A percentile compares a stretch with the other conserved stretches of the same genome.
Evolutionary conservation across 1,139 yeast genomes (phyloP).

Genomic region (Suhomyces maxii): DNA sequence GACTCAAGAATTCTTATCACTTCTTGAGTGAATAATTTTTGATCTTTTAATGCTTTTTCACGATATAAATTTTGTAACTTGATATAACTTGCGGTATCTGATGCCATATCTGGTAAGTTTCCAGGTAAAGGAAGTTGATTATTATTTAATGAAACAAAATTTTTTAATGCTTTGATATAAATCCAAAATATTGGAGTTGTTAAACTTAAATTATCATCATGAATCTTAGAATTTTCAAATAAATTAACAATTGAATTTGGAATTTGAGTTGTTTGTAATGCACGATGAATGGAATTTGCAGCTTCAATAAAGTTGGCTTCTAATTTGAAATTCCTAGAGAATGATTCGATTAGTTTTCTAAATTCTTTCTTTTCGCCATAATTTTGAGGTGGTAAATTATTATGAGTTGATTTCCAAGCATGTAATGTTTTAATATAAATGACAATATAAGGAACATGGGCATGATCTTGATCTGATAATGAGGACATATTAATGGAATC

Average conservation of each 20-base stretch:
- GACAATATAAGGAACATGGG: slow-evolving; percentile 74
- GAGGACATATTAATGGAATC: slow-evolving; percentile 49
- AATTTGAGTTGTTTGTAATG: slow-evolving; percentile 41
- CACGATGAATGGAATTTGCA: slow-evolving; percentile 53
- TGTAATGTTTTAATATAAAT: slow-evolving; percentile 59
- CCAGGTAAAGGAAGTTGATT: slow-evolving; percentile 69
- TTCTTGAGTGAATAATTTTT: slow-evolving; percentile 33
- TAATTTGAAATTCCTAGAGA: slow-evolving; percentile 36
- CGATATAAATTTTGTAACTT: slow-evolving; percentile 58
- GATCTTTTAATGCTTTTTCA: slow-evolving; percentile 57
- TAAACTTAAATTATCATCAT: slow-evolving; percentile 17
- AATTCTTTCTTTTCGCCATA: slow-evolving; percentile 51
- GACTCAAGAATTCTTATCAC: slow-evolving; percentile 27
- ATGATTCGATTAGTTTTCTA: slow-evolving; percentile 36
- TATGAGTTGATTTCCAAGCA: slow-evolving; percentile 39
- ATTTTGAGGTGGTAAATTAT: slow-evolving; percentile 40
- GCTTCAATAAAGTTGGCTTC: slow-evolving; percentile 79
- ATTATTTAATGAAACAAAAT: slow-evolving; percentile 44
- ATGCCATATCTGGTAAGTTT: slow-evolving; percentile 84
- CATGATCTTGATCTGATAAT: slow-evolving; percentile 53
- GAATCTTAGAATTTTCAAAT: slow-evolving; percentile 24
- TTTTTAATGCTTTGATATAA: slow-evolving; percentile 53
- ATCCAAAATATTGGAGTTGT: slow-evolving; percentile 57
- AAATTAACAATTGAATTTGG: slow-evolving; percentile 39
- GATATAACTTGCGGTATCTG: slow-evolving; percentile 66